Percentiles rank a stretch among this genome's conserved stretches.
phyloP scores from a whole-genome alignment of 2,329 filamentous ascomycete species.

The Ophiocordyceps robertsii region DNA sequence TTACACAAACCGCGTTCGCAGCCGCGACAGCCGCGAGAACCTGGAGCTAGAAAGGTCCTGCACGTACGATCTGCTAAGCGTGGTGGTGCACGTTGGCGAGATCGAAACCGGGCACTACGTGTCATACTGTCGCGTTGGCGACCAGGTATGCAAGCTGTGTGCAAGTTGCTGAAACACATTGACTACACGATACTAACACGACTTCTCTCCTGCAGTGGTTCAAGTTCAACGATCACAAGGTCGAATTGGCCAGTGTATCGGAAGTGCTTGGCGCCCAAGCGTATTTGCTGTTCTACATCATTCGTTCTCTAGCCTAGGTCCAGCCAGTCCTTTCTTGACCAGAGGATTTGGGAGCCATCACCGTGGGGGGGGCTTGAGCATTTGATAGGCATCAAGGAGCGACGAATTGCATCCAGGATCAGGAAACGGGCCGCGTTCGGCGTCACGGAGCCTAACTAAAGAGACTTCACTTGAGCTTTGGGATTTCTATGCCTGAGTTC shows the following conservation, averaged over 20 bases:
- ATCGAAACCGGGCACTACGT: constrained; percentile 89
- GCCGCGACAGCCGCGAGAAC: constrained; percentile 34
- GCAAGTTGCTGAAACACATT: neutral
- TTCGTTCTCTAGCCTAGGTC: constrained; percentile 37
- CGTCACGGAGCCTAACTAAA: neutral
- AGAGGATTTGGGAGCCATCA: too few relatives aligned
- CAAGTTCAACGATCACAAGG: constrained; percentile 88
- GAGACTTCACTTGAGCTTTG: too few relatives aligned
- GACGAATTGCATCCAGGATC: too few relatives aligned
- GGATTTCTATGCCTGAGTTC: too few relatives aligned
- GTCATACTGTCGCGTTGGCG: constrained; percentile 72
- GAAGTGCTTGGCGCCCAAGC: constrained; percentile 79
- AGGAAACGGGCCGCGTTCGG: too few relatives aligned
- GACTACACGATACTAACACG: constrained; percentile 3
- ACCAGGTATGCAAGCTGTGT: constrained; percentile 33
- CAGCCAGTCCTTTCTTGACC: neutral
- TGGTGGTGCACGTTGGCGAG: constrained; percentile 86
- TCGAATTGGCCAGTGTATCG: constrained; percentile 68
- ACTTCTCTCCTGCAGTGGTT: constrained; percentile 54
- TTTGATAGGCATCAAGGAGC: too few relatives aligned
- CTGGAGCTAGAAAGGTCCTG: constrained; percentile 51
- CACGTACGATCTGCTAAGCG: constrained; percentile 76
- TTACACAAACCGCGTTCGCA: constrained; percentile 59
- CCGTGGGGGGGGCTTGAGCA: too few relatives aligned
- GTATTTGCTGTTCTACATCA: constrained; percentile 81